Conservation (phyloP, 805 yeast species). For the Starmerella roubikii region DNA sequence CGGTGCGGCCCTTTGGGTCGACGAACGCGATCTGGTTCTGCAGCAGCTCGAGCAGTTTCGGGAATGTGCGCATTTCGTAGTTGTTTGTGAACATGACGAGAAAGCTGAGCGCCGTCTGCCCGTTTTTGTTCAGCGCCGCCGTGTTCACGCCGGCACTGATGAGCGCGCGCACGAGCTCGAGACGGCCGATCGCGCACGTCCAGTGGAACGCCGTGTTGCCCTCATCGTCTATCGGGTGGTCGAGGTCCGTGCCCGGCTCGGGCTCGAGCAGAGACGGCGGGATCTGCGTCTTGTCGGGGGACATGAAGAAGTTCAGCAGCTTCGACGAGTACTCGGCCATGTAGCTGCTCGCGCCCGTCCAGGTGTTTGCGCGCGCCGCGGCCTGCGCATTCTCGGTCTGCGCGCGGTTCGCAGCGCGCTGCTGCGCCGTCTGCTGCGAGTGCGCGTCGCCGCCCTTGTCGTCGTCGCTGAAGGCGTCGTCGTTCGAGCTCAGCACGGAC, state of each 20-base stretch:
- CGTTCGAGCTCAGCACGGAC: slow-evolving; percentile 16
- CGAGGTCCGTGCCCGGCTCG: slow-evolving; percentile 51
- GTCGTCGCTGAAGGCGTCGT: slow-evolving; percentile 14
- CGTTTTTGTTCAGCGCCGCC: slow-evolving; percentile 45
- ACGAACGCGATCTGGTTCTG: slow-evolving; percentile 65
- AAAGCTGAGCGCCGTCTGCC: slow-evolving; percentile 80
- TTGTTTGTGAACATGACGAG: slow-evolving; percentile 80
- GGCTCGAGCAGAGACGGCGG: slow-evolving; percentile 57
- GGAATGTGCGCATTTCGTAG: slow-evolving; percentile 65
- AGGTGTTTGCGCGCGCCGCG: not conserved
- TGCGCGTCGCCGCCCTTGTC: not conserved
- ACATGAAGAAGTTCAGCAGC: slow-evolving; percentile 40
- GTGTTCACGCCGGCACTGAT: slow-evolving; percentile 64
- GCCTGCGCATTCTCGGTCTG: not conserved
- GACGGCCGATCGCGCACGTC: slow-evolving; percentile 93
- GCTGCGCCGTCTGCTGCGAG: no score
- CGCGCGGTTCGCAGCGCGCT: no score
- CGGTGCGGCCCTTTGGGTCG: slow-evolving; percentile 59
- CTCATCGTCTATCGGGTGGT: slow-evolving; percentile 81
- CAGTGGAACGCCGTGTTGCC: slow-evolving; percentile 93
- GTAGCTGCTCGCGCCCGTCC: slow-evolving; percentile 13
- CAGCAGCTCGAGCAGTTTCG: slow-evolving; percentile 60
- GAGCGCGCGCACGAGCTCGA: slow-evolving; percentile 61
- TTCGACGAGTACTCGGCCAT: slow-evolving; percentile 33
- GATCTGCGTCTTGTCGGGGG: slow-evolving; percentile 42